phyloP scores from a whole-genome alignment of 208 protist genomes.

The Leishmania aethiopica region DNA sequence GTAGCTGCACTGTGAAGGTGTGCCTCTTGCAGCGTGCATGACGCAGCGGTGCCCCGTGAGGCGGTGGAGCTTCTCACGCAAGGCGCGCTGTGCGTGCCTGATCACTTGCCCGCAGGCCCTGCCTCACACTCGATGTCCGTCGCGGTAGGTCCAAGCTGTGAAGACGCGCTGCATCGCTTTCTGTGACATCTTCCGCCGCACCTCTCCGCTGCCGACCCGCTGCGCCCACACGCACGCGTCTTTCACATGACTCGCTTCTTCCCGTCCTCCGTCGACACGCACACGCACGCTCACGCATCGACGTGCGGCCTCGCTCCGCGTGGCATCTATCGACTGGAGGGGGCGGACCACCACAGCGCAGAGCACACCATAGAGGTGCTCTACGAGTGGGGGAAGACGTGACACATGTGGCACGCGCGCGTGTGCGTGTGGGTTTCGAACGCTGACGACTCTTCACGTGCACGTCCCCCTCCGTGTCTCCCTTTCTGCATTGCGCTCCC shows the following conservation, averaged over 20 bases:
- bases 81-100: neutral
- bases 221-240: neutral
- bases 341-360: neutral
- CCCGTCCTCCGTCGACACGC: neutral
- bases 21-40: neutral
- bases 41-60: neutral
- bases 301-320: neutral
- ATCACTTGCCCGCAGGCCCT: neutral
- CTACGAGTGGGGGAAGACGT: neutral
- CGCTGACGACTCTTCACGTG: neutral
- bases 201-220: neutral
- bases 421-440: neutral
- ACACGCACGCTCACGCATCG: neutral
- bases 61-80: neutral
- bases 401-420: neutral
- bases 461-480: neutral
- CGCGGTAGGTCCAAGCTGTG: neutral
- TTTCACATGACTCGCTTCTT: neutral
- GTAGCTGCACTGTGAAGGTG: neutral
- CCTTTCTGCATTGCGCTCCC: neutral
- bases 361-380: neutral
- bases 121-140: neutral
- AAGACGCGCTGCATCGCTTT: neutral
- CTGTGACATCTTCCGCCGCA: neutral
- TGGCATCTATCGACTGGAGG: neutral